Conservation (phyloP, 306 rosid genomes). For the Lotus japonicus region DNA sequence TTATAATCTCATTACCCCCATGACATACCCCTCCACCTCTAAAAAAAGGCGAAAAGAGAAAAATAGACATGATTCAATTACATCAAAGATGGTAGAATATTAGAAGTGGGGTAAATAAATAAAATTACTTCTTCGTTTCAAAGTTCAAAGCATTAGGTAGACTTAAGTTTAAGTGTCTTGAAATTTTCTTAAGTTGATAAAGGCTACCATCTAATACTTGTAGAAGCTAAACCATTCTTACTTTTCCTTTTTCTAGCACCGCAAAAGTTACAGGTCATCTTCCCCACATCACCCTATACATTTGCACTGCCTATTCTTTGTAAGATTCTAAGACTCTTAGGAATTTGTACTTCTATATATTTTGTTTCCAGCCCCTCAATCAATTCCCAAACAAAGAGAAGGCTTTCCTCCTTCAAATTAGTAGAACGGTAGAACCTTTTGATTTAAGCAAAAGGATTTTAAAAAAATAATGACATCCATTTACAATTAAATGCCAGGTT, state of each 20-base stretch:
- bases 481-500: background rate
- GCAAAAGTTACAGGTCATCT: background rate
- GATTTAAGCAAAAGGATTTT: background rate
- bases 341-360: background rate
- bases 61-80: background rate
- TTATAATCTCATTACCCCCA: background rate
- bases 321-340: background rate
- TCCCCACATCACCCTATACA: background rate
- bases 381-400: background rate
- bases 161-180: background rate
- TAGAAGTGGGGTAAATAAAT: background rate
- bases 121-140: background rate
- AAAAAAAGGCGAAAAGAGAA: background rate
- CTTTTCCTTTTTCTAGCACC: background rate
- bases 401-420: background rate
- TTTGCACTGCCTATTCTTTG: background rate
- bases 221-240: background rate
- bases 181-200: background rate
- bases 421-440: background rate
- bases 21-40: background rate
- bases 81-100: background rate
- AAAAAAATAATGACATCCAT: background rate
- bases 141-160: background rate
- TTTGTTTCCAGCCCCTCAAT: background rate
- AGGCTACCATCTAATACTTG: background rate